phyloP scores from a whole-genome alignment of 2,329 filamentous ascomycete genomes.

The Ambrosiella xylebori region DNA sequence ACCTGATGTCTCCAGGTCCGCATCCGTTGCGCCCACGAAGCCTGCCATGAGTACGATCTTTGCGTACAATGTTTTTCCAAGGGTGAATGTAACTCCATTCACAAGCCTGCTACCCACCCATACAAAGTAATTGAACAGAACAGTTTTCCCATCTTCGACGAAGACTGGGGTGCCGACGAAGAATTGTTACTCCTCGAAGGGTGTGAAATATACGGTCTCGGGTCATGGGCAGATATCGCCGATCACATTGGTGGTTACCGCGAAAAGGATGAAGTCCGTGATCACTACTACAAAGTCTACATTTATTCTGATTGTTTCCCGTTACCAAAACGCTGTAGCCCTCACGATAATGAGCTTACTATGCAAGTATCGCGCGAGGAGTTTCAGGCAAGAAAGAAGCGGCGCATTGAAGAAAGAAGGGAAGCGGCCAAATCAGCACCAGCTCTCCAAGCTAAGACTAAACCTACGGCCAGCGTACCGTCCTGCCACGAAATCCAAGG shows the following conservation, averaged over 20 bases:
- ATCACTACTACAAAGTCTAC: constrained; percentile 83
- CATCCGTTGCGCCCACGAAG: constrained; percentile 70
- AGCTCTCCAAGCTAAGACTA: constrained; percentile 75
- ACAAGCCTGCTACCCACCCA: constrained; percentile 71
- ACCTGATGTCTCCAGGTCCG: constrained; percentile 46
- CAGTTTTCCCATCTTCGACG: constrained; percentile 88
- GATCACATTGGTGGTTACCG: constrained; percentile 95
- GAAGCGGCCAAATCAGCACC: constrained; percentile 72
- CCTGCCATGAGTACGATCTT: constrained; percentile 87
- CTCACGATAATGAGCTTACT: constrained; percentile 60
- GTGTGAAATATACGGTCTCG: constrained; percentile 86
- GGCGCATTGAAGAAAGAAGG: constrained; percentile 79
- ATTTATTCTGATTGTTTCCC: constrained; percentile 72
- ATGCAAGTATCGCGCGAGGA: constrained; percentile 74
- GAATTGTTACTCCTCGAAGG: constrained; percentile 87
- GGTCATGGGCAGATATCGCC: constrained; percentile 94
- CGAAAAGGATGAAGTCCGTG: constrained; percentile 84
- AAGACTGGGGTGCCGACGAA: constrained; percentile 93
- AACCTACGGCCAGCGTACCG: constrained; percentile 87
- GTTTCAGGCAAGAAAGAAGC: constrained; percentile 85
- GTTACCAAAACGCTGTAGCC: constrained; percentile 70
- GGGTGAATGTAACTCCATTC: constrained; percentile 62
- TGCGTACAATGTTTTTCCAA: constrained; percentile 89
- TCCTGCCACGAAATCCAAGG: constrained; percentile 96
- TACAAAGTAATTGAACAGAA: constrained; percentile 96